Evolutionary conservation across 2,329 filamentous ascomycete genomes (phyloP).

Genomic region (Aureobasidium sp.): DNA sequence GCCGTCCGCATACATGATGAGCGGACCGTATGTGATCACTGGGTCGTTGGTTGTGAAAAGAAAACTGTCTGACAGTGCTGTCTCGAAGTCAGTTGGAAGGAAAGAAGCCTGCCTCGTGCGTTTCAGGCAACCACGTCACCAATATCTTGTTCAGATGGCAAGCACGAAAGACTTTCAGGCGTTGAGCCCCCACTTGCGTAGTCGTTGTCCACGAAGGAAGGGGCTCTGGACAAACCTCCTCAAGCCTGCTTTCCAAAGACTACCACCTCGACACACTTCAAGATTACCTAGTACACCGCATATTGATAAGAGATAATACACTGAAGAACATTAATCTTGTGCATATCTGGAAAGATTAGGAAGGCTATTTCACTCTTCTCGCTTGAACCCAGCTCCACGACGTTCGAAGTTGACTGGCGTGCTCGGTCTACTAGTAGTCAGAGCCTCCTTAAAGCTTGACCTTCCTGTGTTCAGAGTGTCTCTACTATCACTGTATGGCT

Average conservation of each 20-base stretch:
- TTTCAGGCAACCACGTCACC: not conserved
- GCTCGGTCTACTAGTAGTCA: constrained; percentile 41
- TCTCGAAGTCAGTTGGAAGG: not conserved
- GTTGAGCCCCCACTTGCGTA: not conserved
- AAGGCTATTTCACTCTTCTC: constrained; percentile 25
- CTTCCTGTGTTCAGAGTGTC: constrained; percentile 12
- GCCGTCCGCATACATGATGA: not conserved
- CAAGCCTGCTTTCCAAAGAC: too few relatives aligned
- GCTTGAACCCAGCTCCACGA: constrained; percentile 22
- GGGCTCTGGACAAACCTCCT: not conserved
- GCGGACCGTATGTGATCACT: not conserved
- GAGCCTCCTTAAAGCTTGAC: constrained; percentile 40
- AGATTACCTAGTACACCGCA: too few relatives aligned
- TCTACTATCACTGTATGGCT: constrained; percentile 29
- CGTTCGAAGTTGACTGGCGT: constrained; percentile 25
- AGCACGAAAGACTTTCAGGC: not conserved
- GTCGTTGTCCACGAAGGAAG: not conserved
- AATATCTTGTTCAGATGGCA: not conserved
- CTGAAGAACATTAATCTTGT: too few relatives aligned
- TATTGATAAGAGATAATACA: not conserved
- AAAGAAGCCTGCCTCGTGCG: not conserved
- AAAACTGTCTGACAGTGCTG: not conserved
- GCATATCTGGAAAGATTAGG: too few relatives aligned
- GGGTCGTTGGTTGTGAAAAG: not conserved
- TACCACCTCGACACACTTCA: too few relatives aligned